Base-by-base conservation (phyloP, 768 basidiomycete genomes). In the Phylloporus scabripes region DNA sequence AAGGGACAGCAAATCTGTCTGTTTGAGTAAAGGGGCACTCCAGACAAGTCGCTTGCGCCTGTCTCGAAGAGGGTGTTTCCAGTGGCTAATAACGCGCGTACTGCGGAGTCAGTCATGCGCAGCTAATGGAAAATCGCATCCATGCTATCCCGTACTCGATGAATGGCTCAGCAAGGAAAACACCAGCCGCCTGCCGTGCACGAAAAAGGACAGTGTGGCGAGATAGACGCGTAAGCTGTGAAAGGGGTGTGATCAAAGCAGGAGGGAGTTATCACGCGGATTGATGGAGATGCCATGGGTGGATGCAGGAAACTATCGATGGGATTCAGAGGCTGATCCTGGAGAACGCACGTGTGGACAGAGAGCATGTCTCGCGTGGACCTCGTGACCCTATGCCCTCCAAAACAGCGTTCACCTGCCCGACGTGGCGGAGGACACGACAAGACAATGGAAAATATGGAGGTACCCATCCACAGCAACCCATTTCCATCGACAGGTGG, bases 221-320 rank as follows among this genome's bases (percentile, higher is more conserved):
- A 7, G 12, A 21, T 17, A 37, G 33, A 11, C 33, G n/a, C 33
- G 33, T 34, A 36, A 52, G 38, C n/a, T 42, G 49, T 55, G 49
- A 54, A 50, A 46, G 42, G 43, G 40, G 40, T 48, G 51, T 50
- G 49, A 57, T 62, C 45, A 46, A 50, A 49, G 44, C 29, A 45
- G 52, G 45, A 39, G 48, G 38, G 14, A 26, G 24, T 26, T 24
- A 42, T 36, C 28, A 12, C 39, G 43, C 48, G 56, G 52, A 46
- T 59, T 53, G 57, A 59, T 50, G 46, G 14, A 33, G 6, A n/a
- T 34, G 33, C n/a, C 33, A 8, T 52, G 28, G 9, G 24, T 20
- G 28, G n/a, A 48, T 7, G 18, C 10, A 33, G 40, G 1, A 37
- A 36, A 50, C 50, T 46, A 62, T 62, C 61, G 61, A 63, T 63